These are phyloP conservation scores for Cladophialophora bantiana DNA, from an alignment of 2,329 filamentous ascomycete species.

Conservation along the genomic window DNA sequence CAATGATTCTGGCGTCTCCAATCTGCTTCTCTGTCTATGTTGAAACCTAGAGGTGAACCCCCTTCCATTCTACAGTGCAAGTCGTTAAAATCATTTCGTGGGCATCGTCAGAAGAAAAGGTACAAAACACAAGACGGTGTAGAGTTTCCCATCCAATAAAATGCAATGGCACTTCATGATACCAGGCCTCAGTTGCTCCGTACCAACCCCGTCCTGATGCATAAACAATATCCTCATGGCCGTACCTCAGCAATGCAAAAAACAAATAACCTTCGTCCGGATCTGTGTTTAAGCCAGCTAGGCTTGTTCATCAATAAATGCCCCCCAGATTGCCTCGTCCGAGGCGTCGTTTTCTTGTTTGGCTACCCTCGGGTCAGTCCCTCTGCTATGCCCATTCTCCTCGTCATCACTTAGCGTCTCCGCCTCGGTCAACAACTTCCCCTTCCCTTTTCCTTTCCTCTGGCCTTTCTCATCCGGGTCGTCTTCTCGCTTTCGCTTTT, in stretches of 20 bases:
- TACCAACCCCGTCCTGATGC: background rate
- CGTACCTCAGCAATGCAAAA: background rate
- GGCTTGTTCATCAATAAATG: slow-evolving; percentile 19
- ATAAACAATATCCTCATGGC: background rate
- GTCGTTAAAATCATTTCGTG: slow-evolving; percentile 10
- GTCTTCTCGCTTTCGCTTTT: slow-evolving; percentile 30
- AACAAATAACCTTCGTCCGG: background rate
- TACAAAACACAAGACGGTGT: background rate
- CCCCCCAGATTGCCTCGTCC: slow-evolving; percentile 30
- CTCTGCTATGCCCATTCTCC: slow-evolving; percentile 24
- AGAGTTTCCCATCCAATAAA: background rate
- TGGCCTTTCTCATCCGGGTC: slow-evolving; percentile 1
- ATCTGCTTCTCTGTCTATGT: background rate
- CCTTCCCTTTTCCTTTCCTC: slow-evolving; percentile 33
- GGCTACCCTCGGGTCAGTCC: slow-evolving; percentile 19
- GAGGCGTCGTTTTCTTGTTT: slow-evolving; percentile 21
- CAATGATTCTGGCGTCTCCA: background rate
- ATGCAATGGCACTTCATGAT: background rate
- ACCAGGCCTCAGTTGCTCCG: background rate
- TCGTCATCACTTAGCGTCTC: slow-evolving; percentile 32
- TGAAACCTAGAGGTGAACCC: background rate
- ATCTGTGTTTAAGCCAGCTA: background rate
- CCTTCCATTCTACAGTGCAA: background rate
- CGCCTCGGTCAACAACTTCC: slow-evolving; percentile 23
- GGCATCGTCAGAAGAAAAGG: slow-evolving; percentile 26